A percentile compares a stretch with the other conserved stretches of the same genome.
Evolutionary conservation across 2,329 filamentous ascomycete species (phyloP).

Genomic region (Cytospora piceicola): DNA sequence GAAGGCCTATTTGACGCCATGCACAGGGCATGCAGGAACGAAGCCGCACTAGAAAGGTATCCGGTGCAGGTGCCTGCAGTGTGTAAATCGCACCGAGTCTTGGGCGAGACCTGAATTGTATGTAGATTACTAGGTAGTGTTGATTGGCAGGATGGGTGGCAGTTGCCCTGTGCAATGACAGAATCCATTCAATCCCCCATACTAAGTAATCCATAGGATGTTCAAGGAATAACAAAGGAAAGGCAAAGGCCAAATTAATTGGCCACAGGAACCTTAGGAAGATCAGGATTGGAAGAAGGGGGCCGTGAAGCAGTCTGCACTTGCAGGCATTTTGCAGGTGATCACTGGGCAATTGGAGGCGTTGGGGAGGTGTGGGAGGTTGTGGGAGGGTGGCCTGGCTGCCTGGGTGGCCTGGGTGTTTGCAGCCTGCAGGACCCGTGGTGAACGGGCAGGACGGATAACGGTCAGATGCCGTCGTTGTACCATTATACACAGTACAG

Average conservation of each 20-base stretch:
- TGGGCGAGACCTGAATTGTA: background rate
- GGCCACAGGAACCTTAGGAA: background rate
- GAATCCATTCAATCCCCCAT: background rate
- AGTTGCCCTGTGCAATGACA: constrained; percentile 4
- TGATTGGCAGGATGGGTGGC: background rate
- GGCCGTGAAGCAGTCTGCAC: background rate
- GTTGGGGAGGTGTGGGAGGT: background rate
- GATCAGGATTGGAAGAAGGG: background rate
- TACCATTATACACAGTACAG: background rate
- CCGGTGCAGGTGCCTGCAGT: constrained; percentile 2
- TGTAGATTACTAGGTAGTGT: no score
- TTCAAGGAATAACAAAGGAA: background rate
- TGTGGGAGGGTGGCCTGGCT: background rate
- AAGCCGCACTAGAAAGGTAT: background rate
- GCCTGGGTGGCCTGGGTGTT: background rate
- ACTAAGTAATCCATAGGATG: background rate
- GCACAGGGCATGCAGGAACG: constrained; percentile 4
- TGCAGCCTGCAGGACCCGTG: background rate
- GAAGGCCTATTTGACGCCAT: background rate
- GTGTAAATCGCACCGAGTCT: background rate
- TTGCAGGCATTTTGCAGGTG: background rate
- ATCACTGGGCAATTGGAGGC: background rate
- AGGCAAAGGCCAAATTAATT: background rate
- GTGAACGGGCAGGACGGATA: background rate
- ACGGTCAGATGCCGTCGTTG: background rate